Percentiles rank a stretch among this genome's conserved stretches.
Conservation (phyloP, 352 stramenopile species). For the Phytophthora megakarya region DNA sequence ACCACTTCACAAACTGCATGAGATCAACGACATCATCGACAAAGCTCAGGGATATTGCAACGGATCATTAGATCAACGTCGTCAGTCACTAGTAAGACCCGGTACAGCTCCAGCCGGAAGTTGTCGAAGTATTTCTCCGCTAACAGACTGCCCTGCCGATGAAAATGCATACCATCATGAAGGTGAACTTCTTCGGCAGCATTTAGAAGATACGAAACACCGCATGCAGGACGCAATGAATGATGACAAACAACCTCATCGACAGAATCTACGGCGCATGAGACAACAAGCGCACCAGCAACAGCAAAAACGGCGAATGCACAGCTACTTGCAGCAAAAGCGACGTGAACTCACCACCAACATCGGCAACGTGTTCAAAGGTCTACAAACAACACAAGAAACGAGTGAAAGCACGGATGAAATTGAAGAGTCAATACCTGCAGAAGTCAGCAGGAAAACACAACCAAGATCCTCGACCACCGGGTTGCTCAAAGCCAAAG, state of each 20-base stretch:
- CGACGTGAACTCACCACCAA: slow-evolving; percentile 65
- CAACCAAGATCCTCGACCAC: slow-evolving; percentile 7
- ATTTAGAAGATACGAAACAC: slow-evolving; percentile 51
- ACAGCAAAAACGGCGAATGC: slow-evolving; percentile 66
- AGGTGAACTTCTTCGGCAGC: slow-evolving; percentile 30
- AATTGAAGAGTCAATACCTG: neutral
- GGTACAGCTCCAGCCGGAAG: slow-evolving; percentile 17
- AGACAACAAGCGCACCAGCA: slow-evolving; percentile 38
- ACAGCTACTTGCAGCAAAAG: slow-evolving; percentile 77
- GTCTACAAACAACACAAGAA: slow-evolving; percentile 23
- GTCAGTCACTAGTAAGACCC: slow-evolving; percentile 15
- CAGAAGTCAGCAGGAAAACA: neutral
- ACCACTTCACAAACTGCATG: slow-evolving; percentile 56
- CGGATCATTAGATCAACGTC: slow-evolving; percentile 1
- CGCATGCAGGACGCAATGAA: slow-evolving; percentile 56
- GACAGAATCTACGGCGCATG: slow-evolving; percentile 39
- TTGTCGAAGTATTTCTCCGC: slow-evolving; percentile 9
- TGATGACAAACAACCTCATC: slow-evolving; percentile 38
- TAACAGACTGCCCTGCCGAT: neutral
- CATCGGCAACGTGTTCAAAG: slow-evolving; percentile 75
- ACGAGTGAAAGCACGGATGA: neutral
- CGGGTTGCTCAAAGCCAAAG: slow-evolving; percentile 5
- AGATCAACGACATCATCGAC: slow-evolving; percentile 70
- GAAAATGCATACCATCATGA: neutral
- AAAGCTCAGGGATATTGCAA: slow-evolving; percentile 47